Evolutionary conservation across 371 early-diverging fungal species (phyloP).

Genomic region (Funneliformis caledonium): DNA sequence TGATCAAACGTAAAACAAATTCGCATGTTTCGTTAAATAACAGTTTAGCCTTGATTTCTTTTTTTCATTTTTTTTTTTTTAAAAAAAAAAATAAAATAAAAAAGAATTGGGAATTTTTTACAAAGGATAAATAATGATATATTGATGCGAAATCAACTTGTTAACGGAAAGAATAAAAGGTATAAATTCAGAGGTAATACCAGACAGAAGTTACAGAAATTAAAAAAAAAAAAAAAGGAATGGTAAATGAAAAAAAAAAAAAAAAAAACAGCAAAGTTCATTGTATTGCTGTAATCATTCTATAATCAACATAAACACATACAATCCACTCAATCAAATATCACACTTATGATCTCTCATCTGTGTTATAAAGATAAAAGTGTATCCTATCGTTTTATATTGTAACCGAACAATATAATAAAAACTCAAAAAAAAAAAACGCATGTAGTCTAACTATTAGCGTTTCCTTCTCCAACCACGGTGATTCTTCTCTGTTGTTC

Average conservation of each 20-base stretch:
- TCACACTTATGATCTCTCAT: not conserved
- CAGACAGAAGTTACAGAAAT: not conserved
- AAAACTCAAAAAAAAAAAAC: not conserved
- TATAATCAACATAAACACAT: not conserved
- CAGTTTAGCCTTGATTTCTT: too few relatives aligned
- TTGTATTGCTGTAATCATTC: not conserved
- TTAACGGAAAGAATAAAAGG: not conserved
- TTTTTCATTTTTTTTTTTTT: too few relatives aligned
- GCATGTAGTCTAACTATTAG: conserved; percentile 7
- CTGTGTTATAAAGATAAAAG: not conserved
- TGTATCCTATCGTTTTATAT: not conserved
- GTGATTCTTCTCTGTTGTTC: conserved; percentile 47
- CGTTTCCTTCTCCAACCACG: not conserved
- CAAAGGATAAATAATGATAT: not conserved
- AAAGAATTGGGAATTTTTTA: not conserved
- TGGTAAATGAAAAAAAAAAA: not conserved
- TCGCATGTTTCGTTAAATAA: too few relatives aligned
- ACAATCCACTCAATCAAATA: not conserved
- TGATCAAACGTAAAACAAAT: too few relatives aligned
- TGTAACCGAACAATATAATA: not conserved
- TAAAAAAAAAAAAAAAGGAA: not conserved
- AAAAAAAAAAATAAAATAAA: too few relatives aligned
- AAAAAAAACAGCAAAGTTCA: not conserved
- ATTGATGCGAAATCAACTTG: not conserved
- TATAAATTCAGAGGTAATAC: not conserved